Conservation (phyloP, 306 rosid species). For the Hippophae tibetana region DNA sequence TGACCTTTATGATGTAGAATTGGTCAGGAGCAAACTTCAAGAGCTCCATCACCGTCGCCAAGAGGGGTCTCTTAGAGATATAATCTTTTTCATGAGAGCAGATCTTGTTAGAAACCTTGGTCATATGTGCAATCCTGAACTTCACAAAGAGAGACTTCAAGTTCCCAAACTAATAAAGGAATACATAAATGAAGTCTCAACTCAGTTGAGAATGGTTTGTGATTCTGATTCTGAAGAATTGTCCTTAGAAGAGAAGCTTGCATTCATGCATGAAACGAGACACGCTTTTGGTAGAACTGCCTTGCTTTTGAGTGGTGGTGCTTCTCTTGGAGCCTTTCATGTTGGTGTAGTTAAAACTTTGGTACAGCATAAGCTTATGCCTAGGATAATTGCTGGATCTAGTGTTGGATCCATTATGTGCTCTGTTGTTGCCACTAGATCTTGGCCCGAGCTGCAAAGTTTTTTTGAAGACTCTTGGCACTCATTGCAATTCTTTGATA, state of each 20-base stretch:
- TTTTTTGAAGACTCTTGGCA: constrained; percentile 88
- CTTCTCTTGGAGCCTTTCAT: constrained; percentile 93
- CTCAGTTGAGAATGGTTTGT: constrained; percentile 87
- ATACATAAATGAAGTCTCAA: constrained; percentile 77
- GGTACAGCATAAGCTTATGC: constrained; percentile 84
- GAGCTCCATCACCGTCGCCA: constrained; percentile 81
- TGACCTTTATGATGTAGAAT: constrained; percentile 66
- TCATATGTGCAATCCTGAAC: constrained; percentile 85
- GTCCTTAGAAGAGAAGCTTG: constrained; percentile 73
- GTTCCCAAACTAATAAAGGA: constrained; percentile 80
- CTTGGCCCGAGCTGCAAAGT: constrained; percentile 96
- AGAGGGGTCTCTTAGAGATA: constrained; percentile 74
- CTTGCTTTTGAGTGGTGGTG: constrained; percentile 90
- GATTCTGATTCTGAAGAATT: constrained; percentile 80
- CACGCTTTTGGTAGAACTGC: constrained; percentile 98
- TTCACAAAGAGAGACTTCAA: constrained; percentile 87
- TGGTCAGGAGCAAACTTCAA: constrained; percentile 76
- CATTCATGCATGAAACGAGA: constrained; percentile 91
- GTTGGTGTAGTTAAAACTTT: constrained; percentile 77
- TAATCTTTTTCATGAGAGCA: constrained; percentile 86
- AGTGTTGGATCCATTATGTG: constrained; percentile 97
- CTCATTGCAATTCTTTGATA: constrained; percentile 79
- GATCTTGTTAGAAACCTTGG: constrained; percentile 90
- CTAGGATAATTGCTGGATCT: constrained; percentile 92
- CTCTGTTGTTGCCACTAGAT: constrained; percentile 83